phyloP scores from a whole-genome alignment of 768 basidiomycete genomes.

The Mycena haematopus region DNA sequence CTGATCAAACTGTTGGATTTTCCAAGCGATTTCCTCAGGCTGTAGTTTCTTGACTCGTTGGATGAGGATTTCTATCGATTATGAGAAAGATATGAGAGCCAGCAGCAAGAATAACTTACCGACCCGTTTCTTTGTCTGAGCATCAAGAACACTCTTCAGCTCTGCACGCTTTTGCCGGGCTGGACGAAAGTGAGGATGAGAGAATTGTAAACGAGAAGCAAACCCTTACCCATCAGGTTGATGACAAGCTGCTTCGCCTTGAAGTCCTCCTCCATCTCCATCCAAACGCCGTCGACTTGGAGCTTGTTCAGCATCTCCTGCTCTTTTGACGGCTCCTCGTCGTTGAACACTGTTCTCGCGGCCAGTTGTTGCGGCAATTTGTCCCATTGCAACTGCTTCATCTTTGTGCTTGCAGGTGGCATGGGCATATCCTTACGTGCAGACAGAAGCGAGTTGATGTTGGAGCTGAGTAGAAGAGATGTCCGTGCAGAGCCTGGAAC shows the following conservation, averaged over 20 bases:
- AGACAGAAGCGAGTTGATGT: conserved; percentile 60
- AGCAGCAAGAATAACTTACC: conserved; percentile 58
- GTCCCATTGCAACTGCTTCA: conserved; percentile 99
- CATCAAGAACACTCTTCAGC: conserved; percentile 88
- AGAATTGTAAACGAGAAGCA: background rate
- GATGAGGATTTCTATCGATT: conserved; percentile 81
- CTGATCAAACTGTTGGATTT: conserved; percentile 87
- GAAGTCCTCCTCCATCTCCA: conserved; percentile 97
- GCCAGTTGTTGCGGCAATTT: conserved; percentile 92
- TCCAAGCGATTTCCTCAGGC: conserved; percentile 85
- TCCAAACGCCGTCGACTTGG: conserved; percentile 87
- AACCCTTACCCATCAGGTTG: conserved; percentile 78
- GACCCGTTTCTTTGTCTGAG: conserved; percentile 91
- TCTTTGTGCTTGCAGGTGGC: conserved; percentile 80
- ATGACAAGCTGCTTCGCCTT: conserved; percentile 94
- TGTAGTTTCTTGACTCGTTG: conserved; percentile 83
- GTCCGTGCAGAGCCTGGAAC: conserved; percentile 58
- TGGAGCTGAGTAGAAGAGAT: conserved; percentile 65
- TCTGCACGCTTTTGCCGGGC: conserved; percentile 88
- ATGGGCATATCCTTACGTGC: conserved; percentile 86
- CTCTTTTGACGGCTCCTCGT: conserved; percentile 71
- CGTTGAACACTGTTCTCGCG: conserved; percentile 84
- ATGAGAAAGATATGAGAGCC: conserved; percentile 6
- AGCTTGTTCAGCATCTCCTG: conserved; percentile 83
- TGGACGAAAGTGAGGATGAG: conserved; percentile 37